Conservation (phyloP, 1,284 basidiomycete genomes). For the Heterobasidion irregulare region DNA sequence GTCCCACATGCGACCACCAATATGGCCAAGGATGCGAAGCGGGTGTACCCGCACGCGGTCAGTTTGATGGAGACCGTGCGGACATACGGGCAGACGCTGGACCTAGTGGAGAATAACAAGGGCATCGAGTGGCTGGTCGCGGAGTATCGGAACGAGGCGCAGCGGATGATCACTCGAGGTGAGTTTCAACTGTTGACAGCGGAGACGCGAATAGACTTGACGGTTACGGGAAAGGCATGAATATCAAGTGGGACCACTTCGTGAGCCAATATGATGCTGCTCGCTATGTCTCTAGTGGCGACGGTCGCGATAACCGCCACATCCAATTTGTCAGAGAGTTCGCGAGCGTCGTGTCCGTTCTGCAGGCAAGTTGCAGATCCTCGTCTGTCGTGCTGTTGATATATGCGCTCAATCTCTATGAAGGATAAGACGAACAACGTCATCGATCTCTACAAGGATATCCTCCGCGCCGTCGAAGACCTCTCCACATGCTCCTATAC, state of each 20-base stretch:
- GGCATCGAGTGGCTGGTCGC: conserved; percentile 91
- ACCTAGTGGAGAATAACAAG: conserved; percentile 82
- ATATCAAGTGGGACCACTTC: conserved; percentile 95
- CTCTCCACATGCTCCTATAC: conserved; percentile 84
- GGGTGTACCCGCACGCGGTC: conserved; percentile 97
- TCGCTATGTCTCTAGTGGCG: conserved; percentile 61
- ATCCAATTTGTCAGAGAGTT: conserved; percentile 94
- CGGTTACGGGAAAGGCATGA: conserved; percentile 58
- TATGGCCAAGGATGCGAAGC: conserved; percentile 96
- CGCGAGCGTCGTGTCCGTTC: conserved; percentile 82
- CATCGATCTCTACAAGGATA: conserved; percentile 87
- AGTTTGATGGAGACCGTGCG: conserved; percentile 97
- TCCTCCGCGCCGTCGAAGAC: conserved; percentile 79
- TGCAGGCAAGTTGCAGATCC: conserved; percentile 49
- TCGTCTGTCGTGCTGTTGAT: neutral
- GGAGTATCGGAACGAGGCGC: conserved; percentile 85
- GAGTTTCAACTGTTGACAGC: conserved; percentile 10
- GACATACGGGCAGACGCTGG: conserved; percentile 92
- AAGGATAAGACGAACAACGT: conserved; percentile 93
- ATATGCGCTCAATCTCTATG: neutral
- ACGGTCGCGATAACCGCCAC: conserved; percentile 82
- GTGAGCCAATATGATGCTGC: conserved; percentile 85
- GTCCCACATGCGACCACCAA: conserved; percentile 93
- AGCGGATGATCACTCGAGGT: conserved; percentile 87
- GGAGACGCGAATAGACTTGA: neutral